phyloP scores from a whole-genome alignment of 192 early-diverging fungal species.

The Backusella australiensis region DNA sequence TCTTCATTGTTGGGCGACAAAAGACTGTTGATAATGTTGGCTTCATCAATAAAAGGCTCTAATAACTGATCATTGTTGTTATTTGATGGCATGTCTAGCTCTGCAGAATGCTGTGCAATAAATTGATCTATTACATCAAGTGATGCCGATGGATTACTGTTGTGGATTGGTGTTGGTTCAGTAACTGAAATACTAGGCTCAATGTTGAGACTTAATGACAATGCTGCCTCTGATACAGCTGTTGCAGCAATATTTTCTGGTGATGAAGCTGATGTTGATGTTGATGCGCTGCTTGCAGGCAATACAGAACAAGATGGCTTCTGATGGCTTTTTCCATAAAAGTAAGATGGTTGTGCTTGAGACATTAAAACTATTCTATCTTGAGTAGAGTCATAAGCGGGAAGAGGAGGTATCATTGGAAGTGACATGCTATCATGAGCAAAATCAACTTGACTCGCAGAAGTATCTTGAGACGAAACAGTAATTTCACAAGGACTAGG shows the following conservation, averaged over 20 bases:
- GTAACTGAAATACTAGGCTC: conserved; percentile 15
- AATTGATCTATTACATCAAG: conserved; percentile 3
- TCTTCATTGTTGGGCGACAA: not conserved
- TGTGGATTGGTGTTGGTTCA: conserved; percentile 5
- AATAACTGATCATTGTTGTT: not conserved
- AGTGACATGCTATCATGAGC: not conserved
- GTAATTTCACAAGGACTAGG: not conserved
- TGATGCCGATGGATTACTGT: not conserved
- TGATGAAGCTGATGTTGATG: not conserved
- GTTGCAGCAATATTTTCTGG: not conserved
- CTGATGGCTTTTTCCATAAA: not conserved
- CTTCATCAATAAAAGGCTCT: not conserved
- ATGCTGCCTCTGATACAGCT: not conserved
- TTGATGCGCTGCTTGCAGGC: not conserved
- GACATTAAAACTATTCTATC: not conserved
- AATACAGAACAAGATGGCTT: not conserved
- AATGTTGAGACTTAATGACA: conserved; percentile 7
- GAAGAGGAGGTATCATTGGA: conserved; percentile 2
- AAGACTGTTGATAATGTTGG: not conserved
- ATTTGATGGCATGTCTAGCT: not conserved
- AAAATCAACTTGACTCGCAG: not conserved
- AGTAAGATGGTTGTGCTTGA: not conserved
- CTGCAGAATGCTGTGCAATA: not conserved
- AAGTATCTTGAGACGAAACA: not conserved
- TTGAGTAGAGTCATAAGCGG: not conserved